Evolutionary conservation across 805 yeast genomes (phyloP).

Genomic region (Saccharomycopsis amapae): DNA sequence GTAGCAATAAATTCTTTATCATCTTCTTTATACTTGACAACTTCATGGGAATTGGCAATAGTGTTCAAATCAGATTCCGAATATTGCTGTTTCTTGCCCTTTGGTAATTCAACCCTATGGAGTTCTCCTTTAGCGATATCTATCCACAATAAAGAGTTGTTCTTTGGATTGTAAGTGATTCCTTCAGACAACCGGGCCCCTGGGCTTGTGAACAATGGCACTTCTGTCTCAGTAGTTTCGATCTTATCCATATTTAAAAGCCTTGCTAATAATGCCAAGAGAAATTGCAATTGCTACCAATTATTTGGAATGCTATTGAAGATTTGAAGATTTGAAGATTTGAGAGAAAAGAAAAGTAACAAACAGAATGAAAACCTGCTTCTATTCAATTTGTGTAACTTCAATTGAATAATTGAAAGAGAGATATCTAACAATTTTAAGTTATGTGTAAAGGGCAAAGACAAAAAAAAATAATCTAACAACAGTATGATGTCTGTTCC

Average conservation of each 20-base stretch:
- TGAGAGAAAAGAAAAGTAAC: background rate
- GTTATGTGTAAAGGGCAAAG: too few species aligned
- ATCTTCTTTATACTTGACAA: conserved; percentile 15
- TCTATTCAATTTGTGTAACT: too few species aligned
- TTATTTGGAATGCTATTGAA: conserved; percentile 29
- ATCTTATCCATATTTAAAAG: background rate
- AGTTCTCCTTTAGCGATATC: conserved; percentile 38
- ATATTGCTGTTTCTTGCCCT: conserved; percentile 10
- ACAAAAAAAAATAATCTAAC: too few species aligned
- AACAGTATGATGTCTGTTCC: too few species aligned
- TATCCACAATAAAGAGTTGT: conserved; percentile 43
- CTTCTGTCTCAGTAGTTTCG: background rate
- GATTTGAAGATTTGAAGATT: too few species aligned
- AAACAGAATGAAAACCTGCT: background rate
- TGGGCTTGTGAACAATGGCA: conserved; percentile 26
- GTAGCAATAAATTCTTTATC: conserved; percentile 5
- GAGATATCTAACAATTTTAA: too few species aligned
- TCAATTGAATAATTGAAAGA: too few species aligned
- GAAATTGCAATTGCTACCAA: too few species aligned
- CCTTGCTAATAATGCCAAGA: too few species aligned
- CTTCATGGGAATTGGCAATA: conserved; percentile 16
- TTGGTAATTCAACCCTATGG: conserved; percentile 30
- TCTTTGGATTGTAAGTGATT: conserved; percentile 43
- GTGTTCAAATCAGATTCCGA: conserved; percentile 16
- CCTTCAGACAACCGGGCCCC: conserved; percentile 47